phyloP scores from a whole-genome alignment of 345 rosid genomes.

The Laguncularia racemosa region DNA sequence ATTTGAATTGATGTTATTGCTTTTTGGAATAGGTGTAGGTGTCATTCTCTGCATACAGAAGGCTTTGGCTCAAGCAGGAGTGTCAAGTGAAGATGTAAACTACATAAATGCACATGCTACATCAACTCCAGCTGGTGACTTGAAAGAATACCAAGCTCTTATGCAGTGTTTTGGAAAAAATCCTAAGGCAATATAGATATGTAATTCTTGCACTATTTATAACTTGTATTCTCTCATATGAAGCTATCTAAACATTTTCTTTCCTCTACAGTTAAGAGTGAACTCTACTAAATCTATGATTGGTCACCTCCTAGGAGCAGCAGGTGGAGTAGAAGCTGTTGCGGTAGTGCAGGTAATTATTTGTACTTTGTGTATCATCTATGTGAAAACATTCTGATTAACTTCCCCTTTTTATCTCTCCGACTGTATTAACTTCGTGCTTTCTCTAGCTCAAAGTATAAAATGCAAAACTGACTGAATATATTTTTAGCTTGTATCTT shows the following conservation, averaged over 20 bases:
- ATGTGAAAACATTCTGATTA: conserved; percentile 2
- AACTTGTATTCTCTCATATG: neutral
- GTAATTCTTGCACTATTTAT: neutral
- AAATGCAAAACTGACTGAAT: too few relatives aligned
- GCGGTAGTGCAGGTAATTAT: conserved; percentile 30
- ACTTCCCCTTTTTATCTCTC: neutral
- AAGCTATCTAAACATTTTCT: neutral
- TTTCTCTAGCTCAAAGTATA: too few relatives aligned
- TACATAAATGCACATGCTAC: conserved; percentile 63
- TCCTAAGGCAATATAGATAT: conserved; percentile 19
- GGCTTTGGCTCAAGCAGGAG: conserved; percentile 41
- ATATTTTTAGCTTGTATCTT: too few relatives aligned
- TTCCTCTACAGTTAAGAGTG: conserved; percentile 21
- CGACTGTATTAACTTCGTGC: neutral
- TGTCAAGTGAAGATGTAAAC: conserved; percentile 44
- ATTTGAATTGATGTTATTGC: neutral
- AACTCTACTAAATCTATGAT: conserved; percentile 42
- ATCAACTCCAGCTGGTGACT: conserved; percentile 44
- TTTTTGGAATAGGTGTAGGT: conserved; percentile 30
- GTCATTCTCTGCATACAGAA: conserved; percentile 44
- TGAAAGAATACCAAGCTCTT: conserved; percentile 42
- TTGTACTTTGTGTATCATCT: neutral
- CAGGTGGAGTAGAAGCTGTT: conserved; percentile 41
- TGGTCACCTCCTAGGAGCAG: conserved; percentile 38
- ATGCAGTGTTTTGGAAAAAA: conserved; percentile 37